A percentile compares a stretch with the other conserved stretches of the same genome.
Evolutionary conservation across 148 eudicot genomes (phyloP).

Genomic region (Salicornia ramosissima): DNA sequence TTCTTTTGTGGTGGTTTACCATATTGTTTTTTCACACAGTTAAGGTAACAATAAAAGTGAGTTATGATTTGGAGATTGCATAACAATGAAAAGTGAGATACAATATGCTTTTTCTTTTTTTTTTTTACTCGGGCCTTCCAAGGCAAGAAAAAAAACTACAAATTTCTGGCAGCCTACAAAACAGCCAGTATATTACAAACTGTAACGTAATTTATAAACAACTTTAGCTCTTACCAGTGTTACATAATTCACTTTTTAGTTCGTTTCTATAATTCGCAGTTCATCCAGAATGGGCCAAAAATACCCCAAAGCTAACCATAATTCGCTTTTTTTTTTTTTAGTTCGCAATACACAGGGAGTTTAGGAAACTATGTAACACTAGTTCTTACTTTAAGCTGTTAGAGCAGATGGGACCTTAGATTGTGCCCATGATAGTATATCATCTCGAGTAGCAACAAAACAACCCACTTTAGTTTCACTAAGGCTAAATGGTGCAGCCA

Average conservation of each 20-base stretch:
- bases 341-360: too few species aligned
- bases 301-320: too few species aligned
- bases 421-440: conserved; percentile 64
- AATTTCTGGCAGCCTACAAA: conserved; percentile 2
- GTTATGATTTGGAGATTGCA: conserved; percentile 3
- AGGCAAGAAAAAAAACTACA: not conserved
- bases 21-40: too few species aligned
- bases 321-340: too few species aligned
- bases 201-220: conserved; percentile 4
- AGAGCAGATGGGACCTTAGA: conserved; percentile 39
- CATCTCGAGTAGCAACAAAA: conserved; percentile 67
- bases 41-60: not conserved
- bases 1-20: too few species aligned
- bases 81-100: conserved; percentile 14
- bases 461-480: conserved; percentile 74
- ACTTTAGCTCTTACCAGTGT: too few species aligned
- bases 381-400: conserved; percentile 20
- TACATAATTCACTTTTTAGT: too few species aligned
- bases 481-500: conserved; percentile 65
- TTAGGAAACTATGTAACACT: too few species aligned
- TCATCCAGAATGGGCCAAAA: too few species aligned
- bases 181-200: conserved; percentile 13
- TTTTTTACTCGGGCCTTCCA: not conserved
- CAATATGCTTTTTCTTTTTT: not conserved
- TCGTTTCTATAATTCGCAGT: too few species aligned